Evolutionary conservation across 2,329 filamentous ascomycete genomes (phyloP).

Genomic region (Pyrenophora tritici-repentis): DNA sequence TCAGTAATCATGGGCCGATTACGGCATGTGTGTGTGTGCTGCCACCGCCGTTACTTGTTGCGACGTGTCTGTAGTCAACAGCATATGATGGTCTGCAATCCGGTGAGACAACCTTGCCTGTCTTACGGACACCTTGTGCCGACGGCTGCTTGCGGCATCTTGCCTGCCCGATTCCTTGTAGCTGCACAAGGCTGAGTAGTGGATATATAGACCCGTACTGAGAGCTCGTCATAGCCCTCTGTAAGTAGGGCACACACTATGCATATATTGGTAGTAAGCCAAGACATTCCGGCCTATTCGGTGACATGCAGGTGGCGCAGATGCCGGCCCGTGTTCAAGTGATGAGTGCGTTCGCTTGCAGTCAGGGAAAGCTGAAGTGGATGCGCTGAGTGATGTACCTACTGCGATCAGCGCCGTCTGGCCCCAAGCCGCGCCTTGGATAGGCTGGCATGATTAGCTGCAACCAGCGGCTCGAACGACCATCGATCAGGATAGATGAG

Average conservation of each 20-base stretch:
- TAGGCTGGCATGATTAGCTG: constrained; percentile 18
- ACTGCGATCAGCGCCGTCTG: constrained; percentile 14
- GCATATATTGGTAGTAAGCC: constrained; percentile 13
- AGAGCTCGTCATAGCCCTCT: constrained; percentile 2
- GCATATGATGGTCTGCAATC: constrained; percentile 25
- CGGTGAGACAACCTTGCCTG: constrained; percentile 32
- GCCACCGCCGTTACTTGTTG: neutral
- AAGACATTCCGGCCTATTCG: constrained; percentile 13
- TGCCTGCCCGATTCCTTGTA: constrained; percentile 21
- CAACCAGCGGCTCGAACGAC: constrained; percentile 18
- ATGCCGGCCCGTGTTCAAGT: constrained; percentile 12
- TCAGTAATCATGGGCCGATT: constrained; percentile 4
- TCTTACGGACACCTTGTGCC: constrained; percentile 19
- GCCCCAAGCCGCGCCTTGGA: constrained; percentile 13
- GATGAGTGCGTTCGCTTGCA: constrained; percentile 3
- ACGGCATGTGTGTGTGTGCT: neutral
- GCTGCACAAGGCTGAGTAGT: constrained; percentile 17
- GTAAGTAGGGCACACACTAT: constrained; percentile 1
- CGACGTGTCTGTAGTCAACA: constrained; percentile 8
- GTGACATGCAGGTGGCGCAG: constrained; percentile 18
- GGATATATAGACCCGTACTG: neutral
- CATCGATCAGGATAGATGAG: constrained; percentile 10
- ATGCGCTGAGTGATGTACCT: constrained; percentile 13
- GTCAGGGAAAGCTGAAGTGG: constrained; percentile 3
- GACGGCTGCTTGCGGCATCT: constrained; percentile 30